phyloP scores from a whole-genome alignment of 1,284 basidiomycete genomes.

The Earliella scabrosa region DNA sequence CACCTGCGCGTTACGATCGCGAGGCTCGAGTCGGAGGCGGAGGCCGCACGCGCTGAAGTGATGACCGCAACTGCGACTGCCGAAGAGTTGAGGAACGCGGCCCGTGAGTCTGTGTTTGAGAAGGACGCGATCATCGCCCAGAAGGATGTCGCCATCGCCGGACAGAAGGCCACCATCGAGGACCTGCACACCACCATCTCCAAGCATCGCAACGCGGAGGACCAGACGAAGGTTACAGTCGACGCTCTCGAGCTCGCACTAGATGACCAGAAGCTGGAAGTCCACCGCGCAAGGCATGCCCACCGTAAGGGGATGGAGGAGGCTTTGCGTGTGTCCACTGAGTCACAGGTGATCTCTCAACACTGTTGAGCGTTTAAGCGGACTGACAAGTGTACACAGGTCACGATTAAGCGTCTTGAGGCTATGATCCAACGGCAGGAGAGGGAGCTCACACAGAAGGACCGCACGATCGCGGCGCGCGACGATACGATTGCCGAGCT shows the following conservation, averaged over 20 bases:
- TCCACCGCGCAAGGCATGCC: background rate
- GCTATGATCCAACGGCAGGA: background rate
- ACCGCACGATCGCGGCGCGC: background rate
- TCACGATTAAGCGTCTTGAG: background rate
- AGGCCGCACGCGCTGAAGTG: background rate
- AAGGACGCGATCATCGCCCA: background rate
- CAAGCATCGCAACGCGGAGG: background rate
- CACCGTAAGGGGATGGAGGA: background rate
- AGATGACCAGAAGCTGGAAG: background rate
- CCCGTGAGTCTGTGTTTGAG: background rate
- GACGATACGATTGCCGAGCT: background rate
- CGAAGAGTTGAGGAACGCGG: background rate
- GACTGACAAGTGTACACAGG: background rate
- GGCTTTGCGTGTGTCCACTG: background rate
- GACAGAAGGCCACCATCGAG: background rate
- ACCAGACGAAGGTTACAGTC: background rate
- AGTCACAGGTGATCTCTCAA: background rate
- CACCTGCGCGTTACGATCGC: background rate
- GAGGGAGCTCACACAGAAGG: background rate
- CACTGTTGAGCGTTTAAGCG: background rate
- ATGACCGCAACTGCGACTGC: background rate
- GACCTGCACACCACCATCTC: background rate
- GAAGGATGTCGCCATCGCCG: background rate
- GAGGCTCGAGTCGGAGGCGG: background rate
- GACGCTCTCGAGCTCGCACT: background rate